Conservation (phyloP, 768 basidiomycete species). For the Auriculariales sp. region DNA sequence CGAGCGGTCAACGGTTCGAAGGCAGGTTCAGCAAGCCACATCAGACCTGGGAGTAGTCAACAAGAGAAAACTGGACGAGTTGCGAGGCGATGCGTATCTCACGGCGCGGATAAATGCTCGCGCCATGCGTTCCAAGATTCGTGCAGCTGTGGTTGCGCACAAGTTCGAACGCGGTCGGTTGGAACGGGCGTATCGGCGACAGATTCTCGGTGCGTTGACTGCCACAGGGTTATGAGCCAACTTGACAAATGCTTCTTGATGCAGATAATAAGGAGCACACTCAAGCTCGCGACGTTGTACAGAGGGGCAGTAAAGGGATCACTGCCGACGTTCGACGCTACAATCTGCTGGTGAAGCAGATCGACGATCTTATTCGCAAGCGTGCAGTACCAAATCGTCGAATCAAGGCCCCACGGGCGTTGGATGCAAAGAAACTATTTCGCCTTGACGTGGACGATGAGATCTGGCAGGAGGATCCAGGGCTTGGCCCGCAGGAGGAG, state of each 20-base stretch:
- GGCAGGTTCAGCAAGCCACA: neutral
- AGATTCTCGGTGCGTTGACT: neutral
- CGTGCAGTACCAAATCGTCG: neutral
- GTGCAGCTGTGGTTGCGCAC: neutral
- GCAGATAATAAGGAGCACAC: neutral
- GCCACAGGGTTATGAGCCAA: neutral
- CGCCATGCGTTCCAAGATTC: neutral
- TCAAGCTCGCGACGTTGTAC: neutral
- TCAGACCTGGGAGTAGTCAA: neutral
- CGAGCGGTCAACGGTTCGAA: neutral
- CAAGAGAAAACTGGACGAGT: neutral
- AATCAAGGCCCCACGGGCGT: neutral
- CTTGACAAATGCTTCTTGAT: neutral
- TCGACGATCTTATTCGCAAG: neutral
- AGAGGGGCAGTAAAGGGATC: neutral
- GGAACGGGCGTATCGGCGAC: neutral
- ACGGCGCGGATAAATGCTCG: neutral
- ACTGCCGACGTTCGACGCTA: neutral
- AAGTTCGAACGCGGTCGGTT: neutral
- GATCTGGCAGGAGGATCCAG: slow-evolving; percentile 3
- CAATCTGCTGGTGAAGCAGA: neutral
- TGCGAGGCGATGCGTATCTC: neutral
- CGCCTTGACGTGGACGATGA: neutral
- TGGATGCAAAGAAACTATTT: neutral
- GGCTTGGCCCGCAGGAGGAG: neutral